Conservation (phyloP, 345 rosid species). For the Hibiscus tridactylites region DNA sequence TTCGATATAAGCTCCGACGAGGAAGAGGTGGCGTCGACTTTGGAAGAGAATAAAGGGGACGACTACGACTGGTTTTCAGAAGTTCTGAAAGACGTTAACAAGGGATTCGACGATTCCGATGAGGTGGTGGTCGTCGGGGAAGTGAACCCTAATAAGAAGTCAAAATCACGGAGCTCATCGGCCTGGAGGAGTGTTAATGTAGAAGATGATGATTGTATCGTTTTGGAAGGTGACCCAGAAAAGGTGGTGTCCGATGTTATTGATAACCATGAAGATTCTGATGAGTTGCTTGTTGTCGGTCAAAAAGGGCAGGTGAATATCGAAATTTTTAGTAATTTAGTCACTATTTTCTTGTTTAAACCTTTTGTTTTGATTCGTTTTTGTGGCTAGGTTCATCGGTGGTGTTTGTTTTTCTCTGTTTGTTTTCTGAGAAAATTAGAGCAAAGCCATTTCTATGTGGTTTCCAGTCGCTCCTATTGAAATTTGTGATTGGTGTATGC, state of each 20-base stretch:
- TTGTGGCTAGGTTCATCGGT: not conserved
- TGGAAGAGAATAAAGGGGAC: conserved; percentile 17
- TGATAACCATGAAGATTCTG: conserved; percentile 18
- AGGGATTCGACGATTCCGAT: conserved; percentile 25
- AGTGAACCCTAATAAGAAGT: conserved; percentile 29
- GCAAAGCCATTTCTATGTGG: not conserved
- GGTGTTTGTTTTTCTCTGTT: not conserved
- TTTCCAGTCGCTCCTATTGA: not conserved
- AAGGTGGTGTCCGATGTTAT: conserved; percentile 16
- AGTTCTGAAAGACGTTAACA: conserved; percentile 19
- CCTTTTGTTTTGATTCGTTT: not conserved
- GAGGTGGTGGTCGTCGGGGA: conserved; percentile 50
- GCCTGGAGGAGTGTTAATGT: not conserved
- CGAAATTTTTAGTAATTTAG: not conserved
- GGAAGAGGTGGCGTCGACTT: conserved; percentile 19
- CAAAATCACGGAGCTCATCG: conserved; percentile 10
- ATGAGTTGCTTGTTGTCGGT: conserved; percentile 46
- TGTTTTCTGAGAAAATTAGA: not conserved
- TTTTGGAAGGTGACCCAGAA: conserved; percentile 57
- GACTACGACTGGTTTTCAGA: conserved; percentile 33
- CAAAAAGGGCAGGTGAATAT: conserved; percentile 40
- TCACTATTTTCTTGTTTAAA: not conserved
- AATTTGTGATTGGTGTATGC: not conserved
- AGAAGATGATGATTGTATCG: conserved; percentile 51
- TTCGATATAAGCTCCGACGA: conserved; percentile 63